These are phyloP conservation scores for Hyaloscypha bicolor DNA, from an alignment of 495 filamentous ascomycete species.

Conservation along the genomic window DNA sequence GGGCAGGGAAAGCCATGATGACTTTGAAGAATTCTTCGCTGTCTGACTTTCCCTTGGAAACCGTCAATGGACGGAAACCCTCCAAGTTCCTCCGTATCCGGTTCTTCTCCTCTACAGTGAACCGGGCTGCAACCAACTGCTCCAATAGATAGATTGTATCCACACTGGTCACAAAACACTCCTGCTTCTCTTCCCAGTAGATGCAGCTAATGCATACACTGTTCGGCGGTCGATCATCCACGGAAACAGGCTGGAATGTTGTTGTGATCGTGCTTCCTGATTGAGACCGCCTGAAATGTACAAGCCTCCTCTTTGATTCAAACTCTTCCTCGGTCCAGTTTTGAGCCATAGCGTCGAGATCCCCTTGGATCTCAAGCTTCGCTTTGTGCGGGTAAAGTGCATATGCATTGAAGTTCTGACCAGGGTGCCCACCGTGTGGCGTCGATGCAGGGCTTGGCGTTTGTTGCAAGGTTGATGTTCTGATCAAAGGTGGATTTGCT, in stretches of 20 bases:
- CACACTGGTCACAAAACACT: conserved; percentile 92
- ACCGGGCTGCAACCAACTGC: conserved; percentile 75
- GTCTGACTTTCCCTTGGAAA: conserved; percentile 88
- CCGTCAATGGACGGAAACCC: conserved; percentile 84
- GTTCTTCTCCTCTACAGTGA: conserved; percentile 97
- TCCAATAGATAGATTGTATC: conserved; percentile 94
- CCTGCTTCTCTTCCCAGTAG: conserved; percentile 85
- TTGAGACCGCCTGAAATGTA: conserved; percentile 82
- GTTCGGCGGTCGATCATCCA: conserved; percentile 69
- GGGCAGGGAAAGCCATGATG: conserved; percentile 95
- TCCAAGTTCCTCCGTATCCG: conserved; percentile 94
- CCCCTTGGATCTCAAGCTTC: conserved; percentile 78
- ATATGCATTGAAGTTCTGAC: conserved; percentile 72
- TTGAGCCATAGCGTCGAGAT: conserved; percentile 76
- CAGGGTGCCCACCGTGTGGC: conserved; percentile 41
- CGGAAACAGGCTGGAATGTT: conserved; percentile 70
- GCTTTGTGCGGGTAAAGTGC: conserved; percentile 86
- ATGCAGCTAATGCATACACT: conserved; percentile 91
- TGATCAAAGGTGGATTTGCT: conserved; percentile 69
- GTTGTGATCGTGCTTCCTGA: conserved; percentile 71
- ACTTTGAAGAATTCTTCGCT: conserved; percentile 97
- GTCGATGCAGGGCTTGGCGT: conserved; percentile 46
- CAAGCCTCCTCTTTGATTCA: conserved; percentile 74
- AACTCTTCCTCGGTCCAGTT: conserved; percentile 82
- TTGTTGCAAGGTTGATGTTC: conserved; percentile 80